Evolutionary conservation across 352 stramenopile species (phyloP).

Genomic region (Pythium rishiriense): DNA sequence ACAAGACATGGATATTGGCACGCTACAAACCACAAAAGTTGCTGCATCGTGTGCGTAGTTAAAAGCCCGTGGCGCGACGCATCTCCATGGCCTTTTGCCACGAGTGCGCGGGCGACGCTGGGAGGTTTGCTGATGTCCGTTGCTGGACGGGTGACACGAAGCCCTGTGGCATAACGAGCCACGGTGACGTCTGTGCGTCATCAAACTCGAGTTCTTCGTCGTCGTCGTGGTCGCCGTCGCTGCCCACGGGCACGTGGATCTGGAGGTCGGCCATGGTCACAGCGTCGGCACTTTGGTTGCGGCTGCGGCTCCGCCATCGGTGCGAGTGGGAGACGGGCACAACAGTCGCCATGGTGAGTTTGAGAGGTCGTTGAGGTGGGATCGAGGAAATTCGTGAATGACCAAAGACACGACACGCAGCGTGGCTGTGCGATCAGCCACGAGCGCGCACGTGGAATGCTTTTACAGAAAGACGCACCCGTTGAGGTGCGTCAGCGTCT

Average conservation of each 20-base stretch:
- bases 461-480: not conserved
- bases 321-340: slow-evolving; percentile 60
- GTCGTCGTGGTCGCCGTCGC: slow-evolving; percentile 17
- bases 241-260: slow-evolving; percentile 6
- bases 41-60: not conserved
- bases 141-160: slow-evolving; percentile 28
- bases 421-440: not conserved
- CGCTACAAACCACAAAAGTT: slow-evolving; percentile 17
- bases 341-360: slow-evolving; percentile 44
- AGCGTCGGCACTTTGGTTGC: slow-evolving; percentile 46
- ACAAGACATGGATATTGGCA: slow-evolving; percentile 3
- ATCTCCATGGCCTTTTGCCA: slow-evolving; percentile 48
- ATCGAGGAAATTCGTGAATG: not conserved
- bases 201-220: slow-evolving; percentile 36
- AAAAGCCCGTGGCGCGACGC: slow-evolving; percentile 37
- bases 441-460: not conserved
- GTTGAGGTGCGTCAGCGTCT: not conserved
- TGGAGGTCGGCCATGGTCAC: slow-evolving; percentile 8
- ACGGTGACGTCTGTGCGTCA: slow-evolving; percentile 35
- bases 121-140: slow-evolving; percentile 9
- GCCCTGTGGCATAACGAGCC: slow-evolving; percentile 45
- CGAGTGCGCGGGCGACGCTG: slow-evolving; percentile 9
- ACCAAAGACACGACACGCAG: not conserved
- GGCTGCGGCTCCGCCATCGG: slow-evolving; percentile 49
- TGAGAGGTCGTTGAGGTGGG: not conserved